Percentiles rank a stretch among this genome's conserved stretches.
Evolutionary conservation across 805 yeast species (phyloP).

Genomic region (Metschnikowia baotianmanensis): DNA sequence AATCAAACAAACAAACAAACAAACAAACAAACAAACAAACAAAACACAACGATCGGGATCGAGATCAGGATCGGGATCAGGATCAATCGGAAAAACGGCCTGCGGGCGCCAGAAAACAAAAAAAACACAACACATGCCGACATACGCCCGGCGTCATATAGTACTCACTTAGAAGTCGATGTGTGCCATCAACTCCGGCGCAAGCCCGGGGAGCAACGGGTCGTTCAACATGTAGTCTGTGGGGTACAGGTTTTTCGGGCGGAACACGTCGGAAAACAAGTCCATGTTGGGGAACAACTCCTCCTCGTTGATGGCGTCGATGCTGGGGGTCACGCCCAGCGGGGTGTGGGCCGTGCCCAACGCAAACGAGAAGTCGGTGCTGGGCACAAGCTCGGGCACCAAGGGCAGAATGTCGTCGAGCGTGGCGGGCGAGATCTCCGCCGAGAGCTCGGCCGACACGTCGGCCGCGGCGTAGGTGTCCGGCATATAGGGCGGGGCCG

Average conservation of each 20-base stretch:
- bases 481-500: conserved; percentile 2
- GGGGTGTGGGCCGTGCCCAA: conserved; percentile 3
- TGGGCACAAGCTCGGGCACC: conserved; percentile 4
- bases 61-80: too few relatives aligned
- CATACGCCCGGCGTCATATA: too few relatives aligned
- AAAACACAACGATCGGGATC: too few relatives aligned
- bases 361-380: conserved; percentile 2
- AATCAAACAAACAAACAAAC: neutral
- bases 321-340: conserved; percentile 4
- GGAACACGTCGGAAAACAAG: conserved; percentile 9
- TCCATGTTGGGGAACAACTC: conserved; percentile 12
- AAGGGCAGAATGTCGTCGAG: conserved; percentile 4
- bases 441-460: neutral
- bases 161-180: conserved; percentile 1
- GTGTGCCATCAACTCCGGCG: conserved; percentile 9
- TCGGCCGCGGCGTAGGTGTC: neutral
- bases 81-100: too few relatives aligned
- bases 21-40: neutral
- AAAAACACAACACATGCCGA: neutral
- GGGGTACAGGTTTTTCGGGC: conserved; percentile 7
- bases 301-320: conserved; percentile 8
- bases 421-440: conserved; percentile 8
- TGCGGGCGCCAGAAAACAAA: too few relatives aligned
- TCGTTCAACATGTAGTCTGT: conserved; percentile 11
- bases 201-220: conserved; percentile 12